phyloP scores from a whole-genome alignment of 2,329 filamentous ascomycete species.

The Paraphaeosphaeria minitans region DNA sequence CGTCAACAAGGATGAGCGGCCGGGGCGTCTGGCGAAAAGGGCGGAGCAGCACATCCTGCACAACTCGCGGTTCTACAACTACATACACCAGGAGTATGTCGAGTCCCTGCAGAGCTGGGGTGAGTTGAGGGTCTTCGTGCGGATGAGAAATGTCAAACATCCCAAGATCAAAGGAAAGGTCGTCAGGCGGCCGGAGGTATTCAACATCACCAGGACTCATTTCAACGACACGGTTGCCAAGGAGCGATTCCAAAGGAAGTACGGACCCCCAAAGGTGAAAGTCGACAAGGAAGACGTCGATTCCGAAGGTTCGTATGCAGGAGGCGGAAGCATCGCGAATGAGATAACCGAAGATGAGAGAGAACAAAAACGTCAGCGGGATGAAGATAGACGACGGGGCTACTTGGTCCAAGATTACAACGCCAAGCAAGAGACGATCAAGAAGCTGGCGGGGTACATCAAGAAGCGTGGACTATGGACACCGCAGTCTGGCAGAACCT shows the following conservation, averaged over 20 bases:
- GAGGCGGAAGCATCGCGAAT: no score
- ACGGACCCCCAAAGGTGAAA: no score
- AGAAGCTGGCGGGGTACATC: no score
- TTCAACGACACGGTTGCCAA: background rate
- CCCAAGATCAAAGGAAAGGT: background rate
- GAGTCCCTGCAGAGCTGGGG: background rate
- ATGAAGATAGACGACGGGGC: no score
- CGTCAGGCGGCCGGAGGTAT: background rate
- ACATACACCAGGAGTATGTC: conserved; percentile 1
- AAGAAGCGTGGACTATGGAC: no score
- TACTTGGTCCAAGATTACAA: no score
- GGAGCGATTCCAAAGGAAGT: background rate
- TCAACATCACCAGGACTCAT: background rate
- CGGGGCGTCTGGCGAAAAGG: background rate
- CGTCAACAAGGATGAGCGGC: background rate
- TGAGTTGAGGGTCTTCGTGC: background rate
- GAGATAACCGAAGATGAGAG: no score
- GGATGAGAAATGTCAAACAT: background rate
- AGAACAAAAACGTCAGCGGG: no score
- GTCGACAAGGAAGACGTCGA: no score
- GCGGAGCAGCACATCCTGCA: background rate
- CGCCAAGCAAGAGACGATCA: no score
- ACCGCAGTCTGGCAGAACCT: no score
- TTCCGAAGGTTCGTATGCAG: no score
- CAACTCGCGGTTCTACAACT: background rate